Evolutionary conservation across 257 asterid genomes (phyloP).

Genomic region (Sherardia arvensis): DNA sequence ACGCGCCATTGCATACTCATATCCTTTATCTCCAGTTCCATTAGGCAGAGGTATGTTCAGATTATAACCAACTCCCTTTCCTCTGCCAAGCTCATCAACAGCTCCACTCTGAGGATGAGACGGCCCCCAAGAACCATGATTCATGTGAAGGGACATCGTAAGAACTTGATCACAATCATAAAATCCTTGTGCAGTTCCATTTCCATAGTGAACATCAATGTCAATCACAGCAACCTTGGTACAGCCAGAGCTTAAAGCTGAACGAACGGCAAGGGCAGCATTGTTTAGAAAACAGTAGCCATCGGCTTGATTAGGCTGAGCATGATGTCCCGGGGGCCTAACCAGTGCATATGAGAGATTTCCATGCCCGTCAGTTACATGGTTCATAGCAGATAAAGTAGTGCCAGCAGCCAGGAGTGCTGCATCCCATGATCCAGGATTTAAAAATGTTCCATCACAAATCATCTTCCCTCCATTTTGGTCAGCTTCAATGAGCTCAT

Average conservation of each 20-base stretch:
- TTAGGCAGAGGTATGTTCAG: conserved; percentile 82
- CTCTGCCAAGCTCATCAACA: conserved; percentile 80
- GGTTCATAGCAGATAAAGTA: conserved; percentile 72
- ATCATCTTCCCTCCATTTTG: conserved; percentile 32
- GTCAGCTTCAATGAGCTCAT: conserved; percentile 74
- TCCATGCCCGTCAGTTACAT: conserved; percentile 48
- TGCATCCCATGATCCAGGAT: conserved; percentile 80
- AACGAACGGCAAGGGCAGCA: conserved; percentile 65
- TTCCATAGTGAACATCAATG: conserved; percentile 89
- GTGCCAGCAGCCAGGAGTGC: conserved; percentile 91
- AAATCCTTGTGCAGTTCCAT: conserved; percentile 91
- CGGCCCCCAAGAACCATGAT: conserved; percentile 98
- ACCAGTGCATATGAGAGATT: conserved; percentile 67
- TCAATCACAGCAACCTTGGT: conserved; percentile 58
- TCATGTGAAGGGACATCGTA: conserved; percentile 86
- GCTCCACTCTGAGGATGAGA: conserved; percentile 82
- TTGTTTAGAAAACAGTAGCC: conserved; percentile 92
- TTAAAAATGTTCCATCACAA: conserved; percentile 68
- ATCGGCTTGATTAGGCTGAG: conserved; percentile 83
- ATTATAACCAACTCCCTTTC: conserved; percentile 69
- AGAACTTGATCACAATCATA: conserved; percentile 57
- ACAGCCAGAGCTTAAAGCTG: conserved; percentile 49
- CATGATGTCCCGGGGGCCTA: conserved; percentile 96
- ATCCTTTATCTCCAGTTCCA: conserved; percentile 84
- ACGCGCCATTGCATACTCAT: conserved; percentile 46